Evolutionary conservation across 331 rosid species (phyloP), one percentile per base, ranked within the genome.

Genomic region (Cydonia oblonga): DNA sequence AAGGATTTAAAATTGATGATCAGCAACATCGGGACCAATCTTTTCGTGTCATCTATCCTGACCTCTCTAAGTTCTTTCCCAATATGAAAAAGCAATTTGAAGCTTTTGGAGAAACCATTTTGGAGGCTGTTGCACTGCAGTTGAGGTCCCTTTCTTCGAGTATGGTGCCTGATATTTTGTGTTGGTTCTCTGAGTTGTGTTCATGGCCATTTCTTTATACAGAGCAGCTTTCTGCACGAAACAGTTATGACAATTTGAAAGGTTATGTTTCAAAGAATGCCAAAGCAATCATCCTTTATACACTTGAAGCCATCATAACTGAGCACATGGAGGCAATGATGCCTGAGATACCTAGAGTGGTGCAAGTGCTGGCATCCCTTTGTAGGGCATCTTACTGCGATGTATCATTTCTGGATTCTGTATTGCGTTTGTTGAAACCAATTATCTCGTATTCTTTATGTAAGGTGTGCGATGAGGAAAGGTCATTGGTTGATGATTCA

Each of bases 251-350:
- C 72, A 68, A 72, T 71, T 71, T 87, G 66, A 90, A 88, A 81
- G 98, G 97, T 59, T 87, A 86, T 84, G 87, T 73, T 76, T 90
- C 90, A 66, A 92, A 90, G 86, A 92, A 92, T 83, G 98, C 96
- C 65, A 88, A 90, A 75, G 90, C 92, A 33, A 87, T 92, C 71
- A 80, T 90, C 73, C 96, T 92, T 61, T 87, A 86, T 75, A 69
- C 89, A 64, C 92, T 92, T 62, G 98, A 92, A 83, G 89, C 96
- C 75, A 86, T 90, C 81, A 80, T 89, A 52, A 79, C 80, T 24
- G 96, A 92, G 86, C 96, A 92, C 84, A 92, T 92, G 97, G 97
- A 92, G 74, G 89, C 92, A 23, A 83, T 90, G 89, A 82, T 87
- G 68, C 98, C 97, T 19, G 98, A 92, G 84, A 85, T 88, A 68